These are phyloP conservation scores for Psilocybe cyanescens DNA, from an alignment of 768 basidiomycete species.

Conservation along the genomic window DNA sequence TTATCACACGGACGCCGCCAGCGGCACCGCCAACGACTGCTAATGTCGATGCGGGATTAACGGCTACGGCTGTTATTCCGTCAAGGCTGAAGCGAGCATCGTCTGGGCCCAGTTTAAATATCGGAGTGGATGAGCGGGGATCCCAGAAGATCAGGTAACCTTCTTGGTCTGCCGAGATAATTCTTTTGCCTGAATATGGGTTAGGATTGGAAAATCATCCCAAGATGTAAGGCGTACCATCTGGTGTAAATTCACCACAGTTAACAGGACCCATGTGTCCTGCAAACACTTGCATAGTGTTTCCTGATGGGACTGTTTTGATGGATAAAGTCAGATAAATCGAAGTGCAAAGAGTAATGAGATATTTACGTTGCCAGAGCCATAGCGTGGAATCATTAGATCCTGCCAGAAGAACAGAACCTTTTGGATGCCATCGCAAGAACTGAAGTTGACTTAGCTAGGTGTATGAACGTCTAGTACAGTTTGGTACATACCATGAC, in stretches of 20 bases:
- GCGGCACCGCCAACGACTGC: conserved; percentile 87
- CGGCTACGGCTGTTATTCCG: conserved; percentile 84
- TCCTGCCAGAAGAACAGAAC: conserved; percentile 84
- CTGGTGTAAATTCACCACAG: conserved; percentile 90
- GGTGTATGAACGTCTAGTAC: background rate
- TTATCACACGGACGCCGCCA: conserved; percentile 88
- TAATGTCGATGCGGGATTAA: conserved; percentile 88
- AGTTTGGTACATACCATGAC: conserved; percentile 69
- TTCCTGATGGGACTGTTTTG: conserved; percentile 87
- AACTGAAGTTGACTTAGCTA: conserved; percentile 54
- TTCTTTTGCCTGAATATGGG: conserved; percentile 69
- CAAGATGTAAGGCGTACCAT: conserved; percentile 52
- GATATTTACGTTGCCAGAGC: conserved; percentile 92
- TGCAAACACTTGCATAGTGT: conserved; percentile 94
- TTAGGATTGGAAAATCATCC: background rate
- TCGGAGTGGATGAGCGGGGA: conserved; percentile 73
- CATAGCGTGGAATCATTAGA: conserved; percentile 93
- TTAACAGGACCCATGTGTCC: conserved; percentile 86
- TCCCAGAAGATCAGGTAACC: conserved; percentile 91
- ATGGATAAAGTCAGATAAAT: background rate
- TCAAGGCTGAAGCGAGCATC: conserved; percentile 80
- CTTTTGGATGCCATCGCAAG: conserved; percentile 96
- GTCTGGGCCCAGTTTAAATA: conserved; percentile 77
- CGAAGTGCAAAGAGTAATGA: background rate
- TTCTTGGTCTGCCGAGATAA: conserved; percentile 85